Base-by-base conservation (phyloP, 345 rosid species). In the Murraya koenigii region DNA sequence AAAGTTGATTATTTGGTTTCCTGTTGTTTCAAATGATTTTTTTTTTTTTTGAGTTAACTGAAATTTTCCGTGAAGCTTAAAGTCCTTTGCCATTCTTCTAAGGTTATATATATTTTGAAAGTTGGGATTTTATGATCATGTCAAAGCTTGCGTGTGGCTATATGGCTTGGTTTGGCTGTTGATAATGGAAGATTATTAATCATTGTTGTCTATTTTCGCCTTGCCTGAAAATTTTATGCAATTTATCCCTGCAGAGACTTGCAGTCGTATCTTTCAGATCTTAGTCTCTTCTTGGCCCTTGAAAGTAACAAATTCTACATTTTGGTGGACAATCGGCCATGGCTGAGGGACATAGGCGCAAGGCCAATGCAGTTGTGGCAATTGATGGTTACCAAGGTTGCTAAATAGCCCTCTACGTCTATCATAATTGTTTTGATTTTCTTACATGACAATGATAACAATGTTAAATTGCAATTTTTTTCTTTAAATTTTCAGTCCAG, bases 361-460 rank as follows among this genome's bases (percentile, higher is more conserved):
- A 86, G 89, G 64, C 87, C 96, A 13, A 91, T 94, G 75, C 97
- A 84, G 81, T 78, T 94, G 66, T 97, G 98, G 99, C 99, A 97
- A 79, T 84, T 94, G 23, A 93, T 97, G 98, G 98, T 97, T 60
- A 97, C 99, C 75, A 97, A 97, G 97, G 98, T 97, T 84, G 75
- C 69, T 54, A 63, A 76, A 77, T 20, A 35, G 30, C n/a, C 22
- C 41, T 71, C 41, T 71, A 44, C n/a, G 33, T 20, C 2, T 54
- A n/a, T 44, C 30, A 55, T 8, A 4, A 25, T 17, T 49, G n/a
- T 52, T 19, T 4, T 8, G 49, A 39, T 30, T 63, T 20, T 47
- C 1, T 11, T 20, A 35, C 33, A 19, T 17, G 26, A 68, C 76
- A 39, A 11, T 7, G 69, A 14, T 30, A 71, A 36, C 19, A 23